phyloP scores from a whole-genome alignment of 306 rosid species.

The Cucurbita maxima region DNA sequence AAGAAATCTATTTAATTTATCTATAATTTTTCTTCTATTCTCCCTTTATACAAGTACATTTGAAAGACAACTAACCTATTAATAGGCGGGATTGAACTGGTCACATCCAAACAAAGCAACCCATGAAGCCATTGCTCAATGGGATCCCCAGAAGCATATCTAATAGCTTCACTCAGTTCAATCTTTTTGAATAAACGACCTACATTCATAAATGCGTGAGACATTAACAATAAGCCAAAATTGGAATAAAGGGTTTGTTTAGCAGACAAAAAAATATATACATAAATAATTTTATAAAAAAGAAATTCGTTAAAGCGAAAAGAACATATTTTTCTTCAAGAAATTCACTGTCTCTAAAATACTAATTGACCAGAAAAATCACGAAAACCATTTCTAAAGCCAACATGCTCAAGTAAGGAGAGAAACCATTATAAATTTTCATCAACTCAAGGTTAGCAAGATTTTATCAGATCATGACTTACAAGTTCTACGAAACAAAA shows the following conservation, averaged over 20 bases:
- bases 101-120: slow-evolving; percentile 78
- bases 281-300: too few relatives aligned
- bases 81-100: slow-evolving; percentile 57
- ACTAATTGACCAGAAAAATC: neutral
- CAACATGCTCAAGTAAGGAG: neutral
- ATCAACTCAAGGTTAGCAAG: neutral
- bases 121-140: slow-evolving; percentile 80
- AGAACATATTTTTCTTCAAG: neutral
- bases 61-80: slow-evolving; percentile 36
- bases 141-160: slow-evolving; percentile 91
- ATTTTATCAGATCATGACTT: neutral
- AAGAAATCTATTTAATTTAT: too few relatives aligned
- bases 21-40: neutral
- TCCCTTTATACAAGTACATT: neutral
- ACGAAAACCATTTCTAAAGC: neutral
- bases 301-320: neutral
- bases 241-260: neutral
- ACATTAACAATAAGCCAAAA: slow-evolving; percentile 6
- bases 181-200: slow-evolving; percentile 74
- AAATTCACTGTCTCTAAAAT: neutral
- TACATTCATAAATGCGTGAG: slow-evolving; percentile 16
- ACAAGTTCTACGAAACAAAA: neutral
- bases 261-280: neutral
- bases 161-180: slow-evolving; percentile 71
- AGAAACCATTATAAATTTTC: neutral